Base-by-base conservation (phyloP, 169 alveolate species). In the Eimeria nieschulzi region DNA sequence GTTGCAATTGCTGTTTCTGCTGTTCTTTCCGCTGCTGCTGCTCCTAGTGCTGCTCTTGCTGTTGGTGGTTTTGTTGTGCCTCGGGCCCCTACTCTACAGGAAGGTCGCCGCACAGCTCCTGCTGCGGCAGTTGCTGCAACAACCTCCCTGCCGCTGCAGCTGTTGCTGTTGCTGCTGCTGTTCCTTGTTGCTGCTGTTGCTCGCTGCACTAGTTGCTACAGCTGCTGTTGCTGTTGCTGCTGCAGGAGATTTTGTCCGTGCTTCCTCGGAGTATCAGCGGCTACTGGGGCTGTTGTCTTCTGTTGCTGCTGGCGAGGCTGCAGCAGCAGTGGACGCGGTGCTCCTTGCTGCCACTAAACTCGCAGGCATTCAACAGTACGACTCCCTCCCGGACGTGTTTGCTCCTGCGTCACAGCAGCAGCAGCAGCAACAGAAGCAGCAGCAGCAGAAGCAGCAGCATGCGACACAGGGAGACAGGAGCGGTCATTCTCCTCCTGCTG, bases 231-330 rank as follows among this genome's bases (percentile, higher is more conserved):
- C 56, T 46, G 71, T 21, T 53, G 56, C 73, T 21, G 56, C 71
- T 79, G 46, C 87, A 79, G 87, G 87, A 53, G 25, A 79, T 53
- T 79, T 54, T 71, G 19, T 55, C 68, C 54, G 87, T 8, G 87
- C 87, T 21, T 68, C 59, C 54, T 68, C 87, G 21, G 59, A 79
- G 56, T 79, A 79, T 71, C 87, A 33, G 70, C 87, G 87, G 70
- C 87, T 79, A 56, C 71, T 79, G 72, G 72, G 56, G 87, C 87
- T 55, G 87, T 53, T 79, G 72, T 23, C 87, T 79, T 53, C 87
- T 23, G 87, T 79, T 79, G 87, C 87, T 79, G 70, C 87, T 79
- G 72, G 87, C 5, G 87, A 79, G 23, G 87, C 73, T 54, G 71
- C 87, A n/a, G 72, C 87, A 55, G 72, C 87, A 79, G 87, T 79